phyloP scores from a whole-genome alignment of 805 yeast genomes.

The Schizosaccharomyces cryophilus region DNA sequence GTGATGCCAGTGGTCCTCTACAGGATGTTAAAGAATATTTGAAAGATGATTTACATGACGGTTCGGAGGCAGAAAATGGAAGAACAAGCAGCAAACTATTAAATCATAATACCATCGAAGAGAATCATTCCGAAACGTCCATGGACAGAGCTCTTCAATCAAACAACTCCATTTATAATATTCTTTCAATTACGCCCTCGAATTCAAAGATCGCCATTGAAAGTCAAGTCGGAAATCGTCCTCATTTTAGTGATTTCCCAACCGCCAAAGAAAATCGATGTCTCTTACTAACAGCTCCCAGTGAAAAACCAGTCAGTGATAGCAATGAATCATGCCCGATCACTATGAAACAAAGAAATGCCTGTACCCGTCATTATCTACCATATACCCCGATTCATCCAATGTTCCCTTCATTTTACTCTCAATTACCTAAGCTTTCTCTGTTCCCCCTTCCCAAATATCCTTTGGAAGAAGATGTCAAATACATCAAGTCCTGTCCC shows the following conservation, averaged over 20 bases:
- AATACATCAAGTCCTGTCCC: neutral
- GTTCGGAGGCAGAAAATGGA: no score
- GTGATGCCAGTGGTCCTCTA: neutral
- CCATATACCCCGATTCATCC: neutral
- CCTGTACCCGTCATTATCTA: neutral
- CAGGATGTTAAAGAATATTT: no score
- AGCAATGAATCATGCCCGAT: neutral
- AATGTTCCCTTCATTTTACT: neutral
- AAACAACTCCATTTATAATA: neutral
- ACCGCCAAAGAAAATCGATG: neutral
- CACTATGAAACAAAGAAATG: neutral
- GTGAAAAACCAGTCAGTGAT: neutral
- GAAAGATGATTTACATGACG: no score
- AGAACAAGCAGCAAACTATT: no score
- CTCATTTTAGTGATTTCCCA: neutral
- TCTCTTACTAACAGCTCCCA: neutral
- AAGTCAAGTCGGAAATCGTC: neutral
- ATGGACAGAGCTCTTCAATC: neutral
- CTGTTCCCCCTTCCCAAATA: neutral
- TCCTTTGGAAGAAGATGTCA: no score
- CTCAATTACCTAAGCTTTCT: neutral
- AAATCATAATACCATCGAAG: no score
- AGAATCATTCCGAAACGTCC: no score
- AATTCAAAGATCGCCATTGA: neutral
- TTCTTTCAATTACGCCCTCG: no score